These are phyloP conservation scores for Anisogramma anomala DNA, from an alignment of 2,329 filamentous ascomycete genomes.

Conservation along the genomic window DNA sequence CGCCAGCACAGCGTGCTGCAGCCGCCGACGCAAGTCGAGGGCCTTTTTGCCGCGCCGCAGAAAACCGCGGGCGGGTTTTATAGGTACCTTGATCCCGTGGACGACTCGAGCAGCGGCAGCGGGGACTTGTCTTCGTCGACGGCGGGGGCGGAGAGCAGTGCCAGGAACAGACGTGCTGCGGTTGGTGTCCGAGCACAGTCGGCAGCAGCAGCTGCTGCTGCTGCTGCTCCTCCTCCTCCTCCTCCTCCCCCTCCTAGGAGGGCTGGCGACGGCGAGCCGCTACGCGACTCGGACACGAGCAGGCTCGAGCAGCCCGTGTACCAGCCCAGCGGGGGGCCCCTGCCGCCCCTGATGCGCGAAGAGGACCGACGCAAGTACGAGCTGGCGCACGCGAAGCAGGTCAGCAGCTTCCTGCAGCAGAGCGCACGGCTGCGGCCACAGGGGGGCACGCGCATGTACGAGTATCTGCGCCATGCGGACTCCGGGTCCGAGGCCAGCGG, in stretches of 20 bases:
- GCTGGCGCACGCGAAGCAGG: constrained; percentile 49
- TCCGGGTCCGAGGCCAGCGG: background rate
- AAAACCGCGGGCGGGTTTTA: constrained; percentile 59
- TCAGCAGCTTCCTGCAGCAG: constrained; percentile 25
- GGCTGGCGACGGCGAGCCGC: constrained; percentile 16
- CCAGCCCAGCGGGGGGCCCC: background rate
- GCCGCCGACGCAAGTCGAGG: constrained; percentile 64
- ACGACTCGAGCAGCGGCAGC: constrained; percentile 50
- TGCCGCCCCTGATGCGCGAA: constrained; percentile 57
- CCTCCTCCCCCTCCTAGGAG: constrained; percentile 15
- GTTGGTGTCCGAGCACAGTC: too few relatives aligned
- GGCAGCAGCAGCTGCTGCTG: too few relatives aligned
- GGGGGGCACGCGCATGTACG: background rate
- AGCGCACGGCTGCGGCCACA: constrained; percentile 29
- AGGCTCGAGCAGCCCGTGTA: too few relatives aligned
- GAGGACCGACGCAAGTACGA: constrained; percentile 67
- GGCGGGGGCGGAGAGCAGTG: background rate
- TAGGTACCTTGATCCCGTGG: constrained; percentile 42
- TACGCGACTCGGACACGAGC: constrained; percentile 51
- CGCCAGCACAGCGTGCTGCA: constrained; percentile 49
- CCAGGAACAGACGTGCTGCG: constrained; percentile 4
- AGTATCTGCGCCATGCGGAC: background rate
- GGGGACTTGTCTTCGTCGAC: constrained; percentile 24
- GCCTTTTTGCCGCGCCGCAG: constrained; percentile 64
- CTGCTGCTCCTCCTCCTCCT: too few relatives aligned